Evolutionary conservation across 108 stramenopile species (phyloP).

Genomic region (Skeletonema marinoi): DNA sequence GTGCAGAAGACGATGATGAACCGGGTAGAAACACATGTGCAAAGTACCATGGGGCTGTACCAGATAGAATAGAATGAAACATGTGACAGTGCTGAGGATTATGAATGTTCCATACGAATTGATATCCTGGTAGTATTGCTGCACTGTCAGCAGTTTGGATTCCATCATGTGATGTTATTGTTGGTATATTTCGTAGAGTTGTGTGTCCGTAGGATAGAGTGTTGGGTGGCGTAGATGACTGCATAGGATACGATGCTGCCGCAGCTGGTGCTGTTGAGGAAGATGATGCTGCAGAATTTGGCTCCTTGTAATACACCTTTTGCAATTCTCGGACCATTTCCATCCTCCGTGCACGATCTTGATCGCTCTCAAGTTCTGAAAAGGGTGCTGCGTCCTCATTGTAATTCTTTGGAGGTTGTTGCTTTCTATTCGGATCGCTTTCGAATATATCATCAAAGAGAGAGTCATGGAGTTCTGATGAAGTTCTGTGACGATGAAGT

Average conservation of each 20-base stretch:
- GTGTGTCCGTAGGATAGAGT: slow-evolving; percentile 3
- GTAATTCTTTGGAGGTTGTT: slow-evolving; percentile 5
- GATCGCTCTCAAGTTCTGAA: slow-evolving; percentile 22
- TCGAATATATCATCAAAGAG: slow-evolving; percentile 3
- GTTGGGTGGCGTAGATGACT: not conserved
- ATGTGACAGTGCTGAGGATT: slow-evolving; percentile 60
- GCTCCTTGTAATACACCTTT: slow-evolving; percentile 26
- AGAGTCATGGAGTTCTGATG: not conserved
- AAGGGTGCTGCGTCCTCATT: slow-evolving; percentile 37
- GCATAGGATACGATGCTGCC: not conserved
- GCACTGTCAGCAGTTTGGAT: slow-evolving; percentile 1
- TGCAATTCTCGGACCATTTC: slow-evolving; percentile 38
- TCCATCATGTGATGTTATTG: slow-evolving; percentile 4
- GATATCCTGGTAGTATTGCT: slow-evolving; percentile 54
- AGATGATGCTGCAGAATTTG: not conserved
- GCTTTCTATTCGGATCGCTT: not conserved
- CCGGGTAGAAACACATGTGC: slow-evolving; percentile 48
- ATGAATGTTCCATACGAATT: slow-evolving; percentile 63
- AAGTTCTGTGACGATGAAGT: not conserved
- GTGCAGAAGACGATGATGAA: not conserved
- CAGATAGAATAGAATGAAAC: slow-evolving; percentile 57
- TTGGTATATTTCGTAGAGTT: slow-evolving; percentile 12
- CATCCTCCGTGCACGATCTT: slow-evolving; percentile 28
- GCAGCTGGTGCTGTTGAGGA: not conserved
- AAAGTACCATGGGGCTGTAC: slow-evolving; percentile 52